Conservation (phyloP, 2,329 filamentous ascomycete genomes). For the Cercospora janseana region DNA sequence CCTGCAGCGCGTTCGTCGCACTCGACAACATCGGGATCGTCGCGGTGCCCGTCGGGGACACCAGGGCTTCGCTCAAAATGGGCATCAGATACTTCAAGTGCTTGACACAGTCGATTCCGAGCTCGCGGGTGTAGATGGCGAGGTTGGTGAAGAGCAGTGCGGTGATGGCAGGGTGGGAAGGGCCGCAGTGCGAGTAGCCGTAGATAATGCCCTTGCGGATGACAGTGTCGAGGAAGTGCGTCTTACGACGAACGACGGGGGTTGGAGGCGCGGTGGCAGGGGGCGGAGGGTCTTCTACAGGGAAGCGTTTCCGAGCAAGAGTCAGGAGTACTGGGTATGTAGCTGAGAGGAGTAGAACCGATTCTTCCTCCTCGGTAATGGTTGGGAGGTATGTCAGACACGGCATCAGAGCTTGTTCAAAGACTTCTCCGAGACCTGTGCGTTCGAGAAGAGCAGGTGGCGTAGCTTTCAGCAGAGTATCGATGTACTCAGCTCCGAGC, state of each 20-base stretch:
- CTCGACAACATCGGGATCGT: constrained; percentile 55
- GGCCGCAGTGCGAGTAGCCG: constrained; percentile 53
- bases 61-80: constrained; percentile 62
- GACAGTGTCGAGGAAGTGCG: constrained; percentile 46
- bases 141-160: constrained; percentile 56
- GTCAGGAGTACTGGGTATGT: constrained; percentile 66
- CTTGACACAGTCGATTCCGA: constrained; percentile 64
- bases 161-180: constrained; percentile 58
- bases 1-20: constrained; percentile 55
- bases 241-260: constrained; percentile 37
- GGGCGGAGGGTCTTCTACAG: constrained; percentile 11
- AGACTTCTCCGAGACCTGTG: constrained; percentile 66
- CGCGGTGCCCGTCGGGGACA: constrained; percentile 73
- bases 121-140: constrained; percentile 50
- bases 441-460: constrained; percentile 54
- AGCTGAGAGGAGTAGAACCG: constrained; percentile 59
- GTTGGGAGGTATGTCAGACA: constrained; percentile 73
- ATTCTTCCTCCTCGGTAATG: constrained; percentile 71
- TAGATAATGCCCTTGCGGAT: constrained; percentile 45
- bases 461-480: constrained; percentile 55
- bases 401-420: constrained; percentile 68
- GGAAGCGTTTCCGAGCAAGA: constrained; percentile 52
- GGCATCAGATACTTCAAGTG: constrained; percentile 70
- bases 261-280: constrained; percentile 28
- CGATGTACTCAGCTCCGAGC: constrained; percentile 57